Evolutionary conservation across 2,329 filamentous ascomycete species (phyloP), one percentile per base, ranked within the genome.

Genomic region (Epicoccum nigrum): DNA sequence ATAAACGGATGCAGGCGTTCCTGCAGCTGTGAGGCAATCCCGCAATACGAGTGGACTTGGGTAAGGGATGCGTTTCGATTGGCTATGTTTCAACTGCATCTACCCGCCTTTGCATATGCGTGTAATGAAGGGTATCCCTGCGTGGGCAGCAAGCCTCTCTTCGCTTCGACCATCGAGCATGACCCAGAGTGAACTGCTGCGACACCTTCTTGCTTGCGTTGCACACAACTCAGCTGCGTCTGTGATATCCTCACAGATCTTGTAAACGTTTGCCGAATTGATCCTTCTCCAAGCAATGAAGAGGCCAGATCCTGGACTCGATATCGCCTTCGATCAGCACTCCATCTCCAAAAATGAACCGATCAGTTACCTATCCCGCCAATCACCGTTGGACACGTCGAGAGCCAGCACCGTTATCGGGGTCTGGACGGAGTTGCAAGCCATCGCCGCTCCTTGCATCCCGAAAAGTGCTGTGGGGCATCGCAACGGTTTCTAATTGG

Each of bases 91-190:
- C 44, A 58, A 35, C 62, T 72, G 70, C 67, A 71, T 52, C 45
- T 59, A 68, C 68, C 70, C 70, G 70, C 60, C 54, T 57, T 53
- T 72, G 68, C 70, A 72, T 70, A 70, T 72, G 70, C 69, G 55
- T 70, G 69, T 69, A 62, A 70, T 68, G 58, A 58, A 64, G 62
- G 57, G 49, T 45, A 63, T 62, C 67, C 68, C 63, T 69, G 65
- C 53, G 35, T 4, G 9, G 6, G 23, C 9, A 25, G 23, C 51
- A 23, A 55, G 43, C 37, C 64, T 59, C 56, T 49, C 60, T 54
- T 51, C 46, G 41, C 40, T 51, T 27, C 25, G 44, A 31, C 43
- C 34, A 49, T 55, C 53, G 48, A 63, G 62, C 59, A 61, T 64
- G 56, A 58, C 53, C 56, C 31, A 51, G 56, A 54, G 53, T 34